Base-by-base conservation (phyloP, 2,329 filamentous ascomycete species). In the Thermothelomyces thermophilus region DNA sequence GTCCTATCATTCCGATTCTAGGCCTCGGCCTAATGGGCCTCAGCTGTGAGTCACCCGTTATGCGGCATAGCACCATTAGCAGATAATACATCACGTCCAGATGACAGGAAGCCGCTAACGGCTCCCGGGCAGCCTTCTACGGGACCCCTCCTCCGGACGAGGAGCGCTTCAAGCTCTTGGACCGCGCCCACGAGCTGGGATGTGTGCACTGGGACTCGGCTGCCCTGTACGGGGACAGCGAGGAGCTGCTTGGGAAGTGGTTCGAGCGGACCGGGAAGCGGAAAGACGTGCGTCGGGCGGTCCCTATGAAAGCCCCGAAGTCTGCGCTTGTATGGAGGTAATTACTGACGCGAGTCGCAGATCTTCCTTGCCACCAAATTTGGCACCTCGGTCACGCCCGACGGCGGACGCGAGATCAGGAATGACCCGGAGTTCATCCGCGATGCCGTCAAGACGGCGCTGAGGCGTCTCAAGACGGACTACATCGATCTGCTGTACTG, bases 21-120 rank as follows among this genome's bases (percentile, higher is more conserved):
- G 77, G 78, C 10, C 71, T 79, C 28, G 76, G 78, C 14, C 64
- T 74, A 19, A 80, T 81, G 77, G 75, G 76, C 2, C 56, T 73
- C 14, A 56, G 53, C 39, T 20, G 52, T 56, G 48, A 45, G 46
- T 47, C 11, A 19, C 10, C 3, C 64, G 14, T n/a, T 16, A 5
- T 24, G 11, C 9, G 13, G 64, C 64, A 20, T n/a, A n/a, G n/a
- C n/a, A n/a, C n/a, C n/a, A n/a, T n/a, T n/a, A n/a, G n/a, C n/a
- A n/a, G n/a, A n/a, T n/a, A n/a, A n/a, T n/a, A n/a, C n/a, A n/a
- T n/a, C n/a, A 39, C 58, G 1, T 62, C 51, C n/a, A 17, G 10
- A 6, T n/a, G n/a, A n/a, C n/a, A 30, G 4, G 9, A 9, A 26
- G 5, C 9, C 24, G 24, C 24, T 26, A 26, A 26, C 5, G 5